Evolutionary conservation across 1,284 basidiomycete species (phyloP).

Genomic region (Coniophora puteana): DNA sequence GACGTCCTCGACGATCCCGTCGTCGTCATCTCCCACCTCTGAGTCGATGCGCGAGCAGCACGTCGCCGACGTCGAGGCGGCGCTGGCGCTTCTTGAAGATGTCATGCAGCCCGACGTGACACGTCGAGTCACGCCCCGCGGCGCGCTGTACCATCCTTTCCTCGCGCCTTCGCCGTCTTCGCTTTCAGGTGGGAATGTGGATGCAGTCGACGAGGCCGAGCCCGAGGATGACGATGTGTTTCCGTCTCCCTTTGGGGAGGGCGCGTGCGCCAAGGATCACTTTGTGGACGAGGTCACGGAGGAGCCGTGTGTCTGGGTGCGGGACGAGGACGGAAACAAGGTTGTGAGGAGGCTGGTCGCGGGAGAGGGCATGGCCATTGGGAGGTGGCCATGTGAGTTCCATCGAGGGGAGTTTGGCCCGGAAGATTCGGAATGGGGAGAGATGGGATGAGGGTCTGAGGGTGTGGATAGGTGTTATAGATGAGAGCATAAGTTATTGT

Average conservation of each 20-base stretch:
- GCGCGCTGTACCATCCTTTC: conserved; percentile 79
- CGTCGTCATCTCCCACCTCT: conserved; percentile 32
- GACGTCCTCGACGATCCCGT: conserved; percentile 15
- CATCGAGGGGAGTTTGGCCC: conserved; percentile 33
- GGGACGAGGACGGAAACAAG: conserved; percentile 21
- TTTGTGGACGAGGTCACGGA: conserved; percentile 54
- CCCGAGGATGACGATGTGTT: conserved; percentile 61
- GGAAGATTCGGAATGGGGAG: conserved; percentile 11
- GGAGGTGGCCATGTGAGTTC: conserved; percentile 65
- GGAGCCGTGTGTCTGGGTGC: conserved; percentile 45
- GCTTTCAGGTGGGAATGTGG: too few relatives aligned
- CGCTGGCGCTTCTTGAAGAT: conserved; percentile 70
- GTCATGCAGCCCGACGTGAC: conserved; percentile 75
- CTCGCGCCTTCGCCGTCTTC: too few relatives aligned
- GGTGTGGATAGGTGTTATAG: too few relatives aligned
- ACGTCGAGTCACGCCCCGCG: conserved; percentile 70
- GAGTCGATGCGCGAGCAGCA: conserved; percentile 37
- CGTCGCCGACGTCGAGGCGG: conserved; percentile 55
- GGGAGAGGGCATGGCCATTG: conserved; percentile 72
- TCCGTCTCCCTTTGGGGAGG: conserved; percentile 64
- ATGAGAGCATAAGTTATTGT: too few relatives aligned
- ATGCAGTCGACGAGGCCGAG: conserved; percentile 34
- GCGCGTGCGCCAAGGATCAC: conserved; percentile 59
- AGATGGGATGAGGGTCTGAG: too few relatives aligned
- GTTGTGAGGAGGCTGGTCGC: conserved; percentile 43